phyloP scores from a whole-genome alignment of 345 rosid genomes.

The Aegle marmelos region DNA sequence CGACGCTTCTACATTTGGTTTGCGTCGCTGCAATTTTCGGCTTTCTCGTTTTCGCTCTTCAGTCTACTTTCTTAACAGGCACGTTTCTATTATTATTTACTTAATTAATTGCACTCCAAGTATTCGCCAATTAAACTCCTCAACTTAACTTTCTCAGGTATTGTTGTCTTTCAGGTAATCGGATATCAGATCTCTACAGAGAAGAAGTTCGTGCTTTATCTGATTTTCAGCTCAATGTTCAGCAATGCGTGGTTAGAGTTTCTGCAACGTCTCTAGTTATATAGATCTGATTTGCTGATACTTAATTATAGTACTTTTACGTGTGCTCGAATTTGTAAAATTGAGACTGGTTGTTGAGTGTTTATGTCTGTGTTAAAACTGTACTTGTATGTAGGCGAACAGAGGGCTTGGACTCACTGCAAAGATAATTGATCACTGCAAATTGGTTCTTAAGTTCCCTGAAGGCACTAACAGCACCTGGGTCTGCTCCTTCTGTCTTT shows the following conservation, averaged over 20 bases:
- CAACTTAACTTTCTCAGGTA: too few relatives aligned
- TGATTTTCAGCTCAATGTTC: constrained; percentile 66
- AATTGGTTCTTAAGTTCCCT: constrained; percentile 82
- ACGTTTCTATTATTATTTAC: not conserved
- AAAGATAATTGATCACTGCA: constrained; percentile 69
- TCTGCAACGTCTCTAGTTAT: not conserved
- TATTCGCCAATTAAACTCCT: not conserved
- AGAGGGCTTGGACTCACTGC: constrained; percentile 93
- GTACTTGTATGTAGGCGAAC: constrained; percentile 48
- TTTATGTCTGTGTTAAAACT: not conserved
- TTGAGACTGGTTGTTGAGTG: not conserved
- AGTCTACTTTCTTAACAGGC: constrained; percentile 75
- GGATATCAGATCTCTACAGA: constrained; percentile 1
- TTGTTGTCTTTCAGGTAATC: constrained; percentile 31
- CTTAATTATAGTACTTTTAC: not conserved
- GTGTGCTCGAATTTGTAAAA: not conserved
- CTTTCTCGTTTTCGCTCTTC: constrained; percentile 55
- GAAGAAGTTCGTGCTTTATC: constrained; percentile 48
- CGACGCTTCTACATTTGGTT: constrained; percentile 50
- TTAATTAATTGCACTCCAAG: not conserved
- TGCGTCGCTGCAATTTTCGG: constrained; percentile 55
- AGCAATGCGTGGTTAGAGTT: constrained; percentile 87
- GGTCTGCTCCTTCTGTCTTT: constrained; percentile 42
- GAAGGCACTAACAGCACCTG: constrained; percentile 93
- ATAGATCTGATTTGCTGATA: constrained; percentile 1